A percentile compares a stretch with the other conserved stretches of the same genome.
Conservation (phyloP, 306 rosid species). For the Myrica gale region DNA sequence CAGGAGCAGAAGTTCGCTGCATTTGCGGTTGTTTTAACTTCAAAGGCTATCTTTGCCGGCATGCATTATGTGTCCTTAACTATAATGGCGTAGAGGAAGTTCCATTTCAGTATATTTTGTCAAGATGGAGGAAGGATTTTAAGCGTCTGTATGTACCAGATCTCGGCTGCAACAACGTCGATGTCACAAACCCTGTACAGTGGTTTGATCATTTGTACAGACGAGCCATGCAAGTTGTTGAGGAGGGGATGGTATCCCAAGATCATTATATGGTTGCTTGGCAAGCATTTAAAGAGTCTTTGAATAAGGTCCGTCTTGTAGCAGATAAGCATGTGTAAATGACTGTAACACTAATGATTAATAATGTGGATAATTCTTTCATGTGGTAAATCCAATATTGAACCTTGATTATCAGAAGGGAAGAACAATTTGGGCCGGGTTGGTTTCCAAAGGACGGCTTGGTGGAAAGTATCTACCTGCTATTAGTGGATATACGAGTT, state of each 20-base stretch:
- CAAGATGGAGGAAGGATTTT: slow-evolving; percentile 92
- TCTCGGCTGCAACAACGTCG: slow-evolving; percentile 59
- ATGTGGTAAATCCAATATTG: not conserved
- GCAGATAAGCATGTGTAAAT: slow-evolving; percentile 58
- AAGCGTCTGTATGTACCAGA: slow-evolving; percentile 73
- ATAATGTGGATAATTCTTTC: slow-evolving; percentile 22
- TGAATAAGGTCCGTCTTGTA: slow-evolving; percentile 78
- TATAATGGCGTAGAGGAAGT: slow-evolving; percentile 81
- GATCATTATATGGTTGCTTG: slow-evolving; percentile 83
- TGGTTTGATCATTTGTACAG: slow-evolving; percentile 90
- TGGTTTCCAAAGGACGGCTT: no score
- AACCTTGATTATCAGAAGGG: not conserved
- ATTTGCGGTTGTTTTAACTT: slow-evolving; percentile 78
- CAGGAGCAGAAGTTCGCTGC: slow-evolving; percentile 75
- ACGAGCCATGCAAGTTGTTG: slow-evolving; percentile 86
- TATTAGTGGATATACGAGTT: no score
- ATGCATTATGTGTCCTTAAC: slow-evolving; percentile 72
- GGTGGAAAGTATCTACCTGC: no score
- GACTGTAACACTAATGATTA: slow-evolving; percentile 7
- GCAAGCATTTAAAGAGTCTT: slow-evolving; percentile 87
- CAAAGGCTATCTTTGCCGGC: slow-evolving; percentile 90
- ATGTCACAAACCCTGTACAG: slow-evolving; percentile 86
- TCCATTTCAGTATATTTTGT: slow-evolving; percentile 74
- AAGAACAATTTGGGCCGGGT: no score
- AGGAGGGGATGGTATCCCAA: slow-evolving; percentile 82